A percentile compares a stretch with the other conserved stretches of the same genome.
Conservation (phyloP, 192 early-diverging fungal genomes). For the Coemansia sp. region DNA sequence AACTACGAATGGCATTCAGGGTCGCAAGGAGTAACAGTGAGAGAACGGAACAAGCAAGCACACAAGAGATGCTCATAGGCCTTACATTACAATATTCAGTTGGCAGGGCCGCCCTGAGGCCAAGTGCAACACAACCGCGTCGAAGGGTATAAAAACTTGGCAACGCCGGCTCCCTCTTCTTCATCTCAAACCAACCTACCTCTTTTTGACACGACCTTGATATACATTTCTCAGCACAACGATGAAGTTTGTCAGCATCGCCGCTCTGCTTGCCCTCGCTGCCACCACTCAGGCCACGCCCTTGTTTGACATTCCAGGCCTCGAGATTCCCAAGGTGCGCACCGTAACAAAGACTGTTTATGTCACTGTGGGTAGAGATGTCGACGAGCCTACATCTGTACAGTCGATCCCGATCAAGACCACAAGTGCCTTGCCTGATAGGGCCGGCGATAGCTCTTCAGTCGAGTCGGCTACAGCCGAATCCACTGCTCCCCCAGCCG, state of each 20-base stretch:
- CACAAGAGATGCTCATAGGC: not conserved
- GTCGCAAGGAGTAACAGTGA: not conserved
- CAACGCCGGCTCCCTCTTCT: not conserved
- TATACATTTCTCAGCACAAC: not conserved
- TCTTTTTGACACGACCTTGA: not conserved
- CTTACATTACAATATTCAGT: not conserved
- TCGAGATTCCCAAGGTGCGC: not conserved
- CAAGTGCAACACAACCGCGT: not conserved
- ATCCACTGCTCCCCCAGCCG: slow-evolving; percentile 2
- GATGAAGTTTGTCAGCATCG: slow-evolving; percentile 40
- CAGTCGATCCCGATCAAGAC: not conserved
- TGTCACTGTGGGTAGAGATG: slow-evolving; percentile 8
- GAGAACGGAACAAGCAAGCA: not conserved
- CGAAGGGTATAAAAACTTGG: not conserved
- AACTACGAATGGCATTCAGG: not conserved
- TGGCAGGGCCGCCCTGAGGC: not conserved
- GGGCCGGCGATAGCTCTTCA: not conserved
- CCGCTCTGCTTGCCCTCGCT: slow-evolving; percentile 31
- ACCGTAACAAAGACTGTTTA: slow-evolving; percentile 15
- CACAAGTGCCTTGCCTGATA: not conserved
- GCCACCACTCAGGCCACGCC: slow-evolving; percentile 30
- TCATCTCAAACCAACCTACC: not conserved
- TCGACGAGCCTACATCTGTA: not conserved
- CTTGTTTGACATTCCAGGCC: not conserved
- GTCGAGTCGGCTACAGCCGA: not conserved